Evolutionary conservation across 306 rosid genomes (phyloP).

Genomic region (Cicer pinnatifidum): DNA sequence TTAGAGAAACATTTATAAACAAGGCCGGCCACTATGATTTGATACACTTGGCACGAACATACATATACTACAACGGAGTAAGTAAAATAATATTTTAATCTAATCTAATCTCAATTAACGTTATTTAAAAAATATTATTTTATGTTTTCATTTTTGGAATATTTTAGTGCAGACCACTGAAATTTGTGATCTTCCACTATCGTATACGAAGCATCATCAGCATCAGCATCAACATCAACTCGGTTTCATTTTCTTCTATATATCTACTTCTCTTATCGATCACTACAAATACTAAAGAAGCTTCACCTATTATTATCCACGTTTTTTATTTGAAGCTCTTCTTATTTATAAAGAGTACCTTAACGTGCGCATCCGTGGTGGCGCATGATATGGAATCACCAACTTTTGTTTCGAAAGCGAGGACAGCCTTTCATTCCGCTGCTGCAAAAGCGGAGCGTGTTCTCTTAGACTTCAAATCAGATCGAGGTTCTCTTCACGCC

Average conservation of each 20-base stretch:
- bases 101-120: background rate
- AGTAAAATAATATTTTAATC: background rate
- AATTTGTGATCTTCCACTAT: conserved; percentile 43
- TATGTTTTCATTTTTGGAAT: background rate
- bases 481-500: conserved; percentile 65
- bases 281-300: conserved; percentile 10
- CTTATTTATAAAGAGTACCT: background rate
- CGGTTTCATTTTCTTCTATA: background rate
- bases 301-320: conserved; percentile 5
- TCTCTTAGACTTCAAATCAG: conserved; percentile 77
- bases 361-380: conserved; percentile 45
- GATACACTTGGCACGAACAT: background rate
- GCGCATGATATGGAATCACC: conserved; percentile 73
- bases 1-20: background rate
- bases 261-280: background rate
- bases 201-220: conserved; percentile 23
- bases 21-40: conserved; percentile 32
- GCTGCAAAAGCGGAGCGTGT: conserved; percentile 99
- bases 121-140: background rate
- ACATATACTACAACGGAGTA: background rate
- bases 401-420: conserved; percentile 89
- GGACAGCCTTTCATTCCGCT: conserved; percentile 94
- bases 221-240: background rate
- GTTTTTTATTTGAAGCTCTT: background rate
- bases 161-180: conserved; percentile 18